Conservation (phyloP, 2,329 filamentous ascomycete species). For the Fusarium newnesense region DNA sequence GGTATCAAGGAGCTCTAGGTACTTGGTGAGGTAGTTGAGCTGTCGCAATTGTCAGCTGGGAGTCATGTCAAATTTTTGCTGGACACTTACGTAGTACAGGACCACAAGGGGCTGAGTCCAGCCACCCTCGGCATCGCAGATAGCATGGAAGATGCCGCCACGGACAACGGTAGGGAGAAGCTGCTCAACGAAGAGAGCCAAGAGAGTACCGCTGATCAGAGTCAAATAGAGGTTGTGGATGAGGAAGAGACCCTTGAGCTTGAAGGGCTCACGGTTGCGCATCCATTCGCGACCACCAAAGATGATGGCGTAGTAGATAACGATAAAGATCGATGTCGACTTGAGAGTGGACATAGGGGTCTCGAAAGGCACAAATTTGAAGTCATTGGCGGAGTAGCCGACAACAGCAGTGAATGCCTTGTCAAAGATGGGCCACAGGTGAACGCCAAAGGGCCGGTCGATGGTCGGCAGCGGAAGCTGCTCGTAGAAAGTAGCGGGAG, state of each 20-base stretch:
- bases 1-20: constrained; percentile 93
- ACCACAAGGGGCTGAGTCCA: constrained; percentile 95
- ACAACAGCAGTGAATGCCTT: constrained; percentile 80
- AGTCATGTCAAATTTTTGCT: neutral
- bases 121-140: constrained; percentile 82
- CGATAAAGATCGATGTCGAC: constrained; percentile 81
- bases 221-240: constrained; percentile 97
- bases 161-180: constrained; percentile 84
- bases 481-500: constrained; percentile 61
- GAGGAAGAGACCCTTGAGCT: constrained; percentile 90
- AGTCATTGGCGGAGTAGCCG: constrained; percentile 87
- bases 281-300: constrained; percentile 93
- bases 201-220: constrained; percentile 79
- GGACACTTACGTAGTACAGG: constrained; percentile 86
- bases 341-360: constrained; percentile 92
- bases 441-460: constrained; percentile 90
- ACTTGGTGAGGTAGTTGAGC: constrained; percentile 99
- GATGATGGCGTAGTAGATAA: constrained; percentile 92
- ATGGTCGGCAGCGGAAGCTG: constrained; percentile 78
- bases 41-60: constrained; percentile 51
- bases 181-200: constrained; percentile 91
- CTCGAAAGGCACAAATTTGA: constrained; percentile 81
- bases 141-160: constrained; percentile 86
- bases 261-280: constrained; percentile 85
- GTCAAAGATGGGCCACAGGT: constrained; percentile 94